Conservation (phyloP, 257 asterid species). For the Fraxinus pennsylvanica region DNA sequence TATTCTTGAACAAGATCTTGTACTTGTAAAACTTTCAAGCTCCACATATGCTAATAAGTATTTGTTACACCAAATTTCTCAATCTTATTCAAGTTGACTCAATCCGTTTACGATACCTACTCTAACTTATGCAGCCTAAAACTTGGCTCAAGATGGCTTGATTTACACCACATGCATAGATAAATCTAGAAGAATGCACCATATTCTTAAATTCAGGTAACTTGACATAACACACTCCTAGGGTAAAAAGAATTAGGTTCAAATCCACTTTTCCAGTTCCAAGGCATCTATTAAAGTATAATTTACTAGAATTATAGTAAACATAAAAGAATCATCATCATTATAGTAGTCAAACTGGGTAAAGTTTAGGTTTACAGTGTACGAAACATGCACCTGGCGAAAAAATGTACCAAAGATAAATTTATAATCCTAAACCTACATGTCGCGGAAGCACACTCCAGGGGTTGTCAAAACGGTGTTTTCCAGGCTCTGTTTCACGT, state of each 20-base stretch:
- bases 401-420: background rate
- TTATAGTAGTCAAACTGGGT: too few species aligned
- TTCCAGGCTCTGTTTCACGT: too few species aligned
- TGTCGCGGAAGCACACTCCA: too few species aligned
- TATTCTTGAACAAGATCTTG: background rate
- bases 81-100: background rate
- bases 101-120: background rate
- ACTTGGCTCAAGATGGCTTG: background rate
- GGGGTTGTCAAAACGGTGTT: too few species aligned
- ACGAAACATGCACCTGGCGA: background rate
- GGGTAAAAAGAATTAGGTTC: constrained; percentile 6
- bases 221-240: constrained; percentile 19
- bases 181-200: background rate
- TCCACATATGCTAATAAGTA: background rate
- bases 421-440: background rate
- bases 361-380: background rate
- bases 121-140: background rate
- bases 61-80: background rate
- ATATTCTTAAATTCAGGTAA: background rate
- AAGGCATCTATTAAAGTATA: constrained; percentile 11
- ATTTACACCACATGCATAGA: background rate
- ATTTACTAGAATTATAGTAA: background rate
- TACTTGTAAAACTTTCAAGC: background rate
- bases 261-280: constrained; percentile 38
- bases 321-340: background rate